Conservation (phyloP, 1,284 basidiomycete species). For the Pulchroboletus neoregius region DNA sequence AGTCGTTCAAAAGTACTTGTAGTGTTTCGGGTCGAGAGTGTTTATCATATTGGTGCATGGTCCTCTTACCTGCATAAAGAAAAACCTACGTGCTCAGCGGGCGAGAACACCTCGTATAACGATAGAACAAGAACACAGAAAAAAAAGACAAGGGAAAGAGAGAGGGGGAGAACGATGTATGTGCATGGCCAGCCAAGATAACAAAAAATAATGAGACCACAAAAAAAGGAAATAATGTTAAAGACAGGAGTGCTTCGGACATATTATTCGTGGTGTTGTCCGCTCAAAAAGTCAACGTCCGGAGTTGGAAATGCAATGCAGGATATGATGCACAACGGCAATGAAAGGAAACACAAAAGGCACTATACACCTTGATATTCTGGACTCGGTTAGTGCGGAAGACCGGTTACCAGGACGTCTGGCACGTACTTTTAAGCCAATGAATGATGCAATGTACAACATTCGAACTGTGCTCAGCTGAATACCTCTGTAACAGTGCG, state of each 20-base stretch:
- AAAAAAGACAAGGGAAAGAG: conserved; percentile 10
- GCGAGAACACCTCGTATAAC: conserved; percentile 10
- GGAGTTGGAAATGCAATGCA: conserved; percentile 22
- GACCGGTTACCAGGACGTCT: neutral
- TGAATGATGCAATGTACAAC: conserved; percentile 14
- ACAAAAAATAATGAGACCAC: conserved; percentile 18
- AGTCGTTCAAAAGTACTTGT: conserved; percentile 31
- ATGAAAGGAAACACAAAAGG: conserved; percentile 12
- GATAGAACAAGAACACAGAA: conserved; percentile 24
- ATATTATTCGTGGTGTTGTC: conserved; percentile 11
- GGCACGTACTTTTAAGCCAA: conserved; percentile 21
- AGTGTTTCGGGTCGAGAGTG: conserved; percentile 20
- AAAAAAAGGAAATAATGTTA: conserved; percentile 32
- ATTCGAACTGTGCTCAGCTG: conserved; percentile 17
- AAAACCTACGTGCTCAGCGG: conserved; percentile 17
- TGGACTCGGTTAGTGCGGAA: conserved; percentile 10
- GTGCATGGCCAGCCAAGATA: conserved; percentile 36
- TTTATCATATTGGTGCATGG: conserved; percentile 24
- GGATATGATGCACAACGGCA: conserved; percentile 29
- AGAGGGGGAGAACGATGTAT: conserved; percentile 14
- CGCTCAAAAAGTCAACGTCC: conserved; percentile 21
- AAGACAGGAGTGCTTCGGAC: conserved; percentile 23
- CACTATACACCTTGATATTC: conserved; percentile 26
- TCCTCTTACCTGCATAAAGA: conserved; percentile 30
- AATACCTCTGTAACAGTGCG: conserved; percentile 52